Evolutionary conservation across 1,139 yeast genomes (phyloP).

Genomic region (Candida buenavistaensis): DNA sequence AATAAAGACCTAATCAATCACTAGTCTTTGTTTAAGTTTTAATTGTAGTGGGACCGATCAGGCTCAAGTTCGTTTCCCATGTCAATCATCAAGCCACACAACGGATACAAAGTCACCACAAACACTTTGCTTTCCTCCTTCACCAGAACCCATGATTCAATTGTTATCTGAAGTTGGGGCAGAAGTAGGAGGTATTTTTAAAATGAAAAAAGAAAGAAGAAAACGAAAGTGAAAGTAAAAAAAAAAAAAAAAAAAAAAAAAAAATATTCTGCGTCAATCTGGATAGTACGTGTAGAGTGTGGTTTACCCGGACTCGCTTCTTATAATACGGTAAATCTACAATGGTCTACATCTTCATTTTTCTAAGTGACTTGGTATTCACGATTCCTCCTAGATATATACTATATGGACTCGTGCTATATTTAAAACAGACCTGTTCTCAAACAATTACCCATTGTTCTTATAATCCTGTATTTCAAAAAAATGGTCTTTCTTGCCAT

Average conservation of each 20-base stretch:
- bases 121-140: neutral
- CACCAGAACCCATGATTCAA: neutral
- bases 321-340: neutral
- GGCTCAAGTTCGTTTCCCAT: neutral
- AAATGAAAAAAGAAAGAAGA: neutral
- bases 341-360: too few relatives aligned
- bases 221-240: too few relatives aligned
- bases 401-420: too few relatives aligned
- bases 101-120: neutral
- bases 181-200: neutral
- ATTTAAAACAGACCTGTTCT: too few relatives aligned
- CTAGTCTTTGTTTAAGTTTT: neutral
- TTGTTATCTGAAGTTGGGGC: neutral
- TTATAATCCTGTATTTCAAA: conserved; percentile 6
- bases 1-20: too few relatives aligned
- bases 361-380: too few relatives aligned
- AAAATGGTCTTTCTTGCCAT: conserved; percentile 26
- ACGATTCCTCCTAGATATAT: too few relatives aligned
- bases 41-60: neutral
- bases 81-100: neutral
- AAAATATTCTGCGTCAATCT: too few relatives aligned
- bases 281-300: too few relatives aligned
- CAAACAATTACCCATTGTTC: conserved; percentile 5
- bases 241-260: neutral
- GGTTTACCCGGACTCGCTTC: conserved; percentile 1